Percentiles rank a stretch among this genome's conserved stretches.
phyloP scores from a whole-genome alignment of 2,329 filamentous ascomycete genomes.

The Calycina herbarum region DNA sequence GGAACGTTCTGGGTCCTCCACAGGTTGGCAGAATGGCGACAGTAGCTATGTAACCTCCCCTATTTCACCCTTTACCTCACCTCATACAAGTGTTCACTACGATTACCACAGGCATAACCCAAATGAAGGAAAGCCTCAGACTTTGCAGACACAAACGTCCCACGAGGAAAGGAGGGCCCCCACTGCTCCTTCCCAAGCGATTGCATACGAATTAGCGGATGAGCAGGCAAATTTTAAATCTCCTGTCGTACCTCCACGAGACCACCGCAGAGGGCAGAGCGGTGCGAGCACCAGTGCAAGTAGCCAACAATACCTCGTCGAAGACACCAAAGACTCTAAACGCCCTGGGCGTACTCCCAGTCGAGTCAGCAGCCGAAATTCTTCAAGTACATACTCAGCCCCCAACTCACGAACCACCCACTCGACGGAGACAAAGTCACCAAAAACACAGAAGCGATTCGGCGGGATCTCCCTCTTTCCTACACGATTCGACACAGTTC shows the following conservation, averaged over 20 bases:
- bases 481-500: background rate
- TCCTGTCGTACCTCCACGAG: background rate
- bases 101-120: slow-evolving; percentile 18
- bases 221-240: background rate
- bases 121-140: slow-evolving; percentile 21
- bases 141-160: background rate
- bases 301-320: background rate
- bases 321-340: slow-evolving; percentile 5
- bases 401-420: background rate
- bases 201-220: background rate
- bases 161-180: background rate
- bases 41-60: slow-evolving; percentile 15
- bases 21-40: slow-evolving; percentile 18
- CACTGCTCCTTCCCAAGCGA: background rate
- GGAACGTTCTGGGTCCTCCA: slow-evolving; percentile 15
- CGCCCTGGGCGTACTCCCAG: slow-evolving; percentile 8
- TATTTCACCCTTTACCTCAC: slow-evolving; percentile 18
- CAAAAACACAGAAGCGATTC: slow-evolving; percentile 16
- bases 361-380: slow-evolving; percentile 14
- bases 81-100: slow-evolving; percentile 19
- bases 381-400: slow-evolving; percentile 16
- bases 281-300: background rate
- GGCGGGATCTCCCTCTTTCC: slow-evolving; percentile 24
- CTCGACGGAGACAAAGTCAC: background rate
- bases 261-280: background rate